Conservation (phyloP, 345 rosid genomes). For the Toxicodendron radicans region DNA sequence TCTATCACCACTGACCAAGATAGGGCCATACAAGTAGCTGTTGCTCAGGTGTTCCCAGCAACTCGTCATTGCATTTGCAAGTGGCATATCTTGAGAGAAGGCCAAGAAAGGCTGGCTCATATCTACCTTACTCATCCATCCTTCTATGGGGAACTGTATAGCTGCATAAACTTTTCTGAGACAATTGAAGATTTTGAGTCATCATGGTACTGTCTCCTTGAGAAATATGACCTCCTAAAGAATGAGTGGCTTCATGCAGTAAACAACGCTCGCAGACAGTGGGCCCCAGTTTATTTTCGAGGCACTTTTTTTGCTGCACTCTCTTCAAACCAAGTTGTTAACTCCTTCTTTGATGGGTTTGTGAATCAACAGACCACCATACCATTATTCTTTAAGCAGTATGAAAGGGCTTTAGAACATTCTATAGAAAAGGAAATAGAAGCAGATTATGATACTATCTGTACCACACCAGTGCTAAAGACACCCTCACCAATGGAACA, state of each 20-base stretch:
- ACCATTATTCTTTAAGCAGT: slow-evolving; percentile 56
- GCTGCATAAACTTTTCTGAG: slow-evolving; percentile 65
- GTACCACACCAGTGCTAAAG: slow-evolving; percentile 50
- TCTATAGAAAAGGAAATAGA: slow-evolving; percentile 63
- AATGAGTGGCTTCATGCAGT: slow-evolving; percentile 70
- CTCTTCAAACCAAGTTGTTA: slow-evolving; percentile 54
- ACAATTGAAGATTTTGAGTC: slow-evolving; percentile 63
- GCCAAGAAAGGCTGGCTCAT: slow-evolving; percentile 70
- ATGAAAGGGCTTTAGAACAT: slow-evolving; percentile 59
- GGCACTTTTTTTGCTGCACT: slow-evolving; percentile 61
- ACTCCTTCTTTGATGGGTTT: slow-evolving; percentile 61
- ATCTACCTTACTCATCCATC: slow-evolving; percentile 58
- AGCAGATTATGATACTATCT: slow-evolving; percentile 60
- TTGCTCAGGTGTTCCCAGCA: slow-evolving; percentile 55
- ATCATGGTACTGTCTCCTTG: slow-evolving; percentile 51
- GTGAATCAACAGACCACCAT: slow-evolving; percentile 63
- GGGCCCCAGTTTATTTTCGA: slow-evolving; percentile 77
- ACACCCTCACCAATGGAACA: slow-evolving; percentile 77
- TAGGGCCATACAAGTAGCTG: slow-evolving; percentile 65
- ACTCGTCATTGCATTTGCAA: slow-evolving; percentile 69
- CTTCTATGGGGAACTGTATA: slow-evolving; percentile 56
- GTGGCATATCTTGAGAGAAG: slow-evolving; percentile 75
- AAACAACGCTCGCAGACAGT: slow-evolving; percentile 58
- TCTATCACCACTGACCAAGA: slow-evolving; percentile 72
- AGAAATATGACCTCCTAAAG: slow-evolving; percentile 48